Base-by-base conservation (phyloP, 768 basidiomycete species). In the Pleurotus djamor region DNA sequence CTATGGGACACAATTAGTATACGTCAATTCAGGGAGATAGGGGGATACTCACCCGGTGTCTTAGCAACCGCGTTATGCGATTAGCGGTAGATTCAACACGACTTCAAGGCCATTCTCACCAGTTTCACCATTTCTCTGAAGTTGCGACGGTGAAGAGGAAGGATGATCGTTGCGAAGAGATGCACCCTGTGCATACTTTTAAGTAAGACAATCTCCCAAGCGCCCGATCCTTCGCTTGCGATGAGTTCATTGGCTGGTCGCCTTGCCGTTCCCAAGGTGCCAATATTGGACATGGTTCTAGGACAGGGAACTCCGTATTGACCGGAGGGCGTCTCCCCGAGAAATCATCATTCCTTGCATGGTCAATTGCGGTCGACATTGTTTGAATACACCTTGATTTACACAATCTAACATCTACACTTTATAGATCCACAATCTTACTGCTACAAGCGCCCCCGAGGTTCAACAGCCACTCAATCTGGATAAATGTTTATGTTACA, bases 401-500 rank as follows among this genome's bases (percentile, higher is more conserved):
- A 28, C 21, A 28, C 21, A 28, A 28, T 28, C 21, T 28, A 28
- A 28, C 21, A 28, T 28, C 21, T 28, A 28, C 21, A 28, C 21
- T 28, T 28, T 28, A 28, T 28, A 28, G 21, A 28, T 28, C 21
- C 38, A 41, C 38, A 41, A n/a, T 41, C 10, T 10, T 41, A 10
- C 38, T 4, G 38, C 38, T 10, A 41, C 9, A 9, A n/a, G 4
- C n/a, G 38, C n/a, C n/a, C 4, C 38, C 38, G 38, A 4, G 38
- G 1, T 41, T 1, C 38, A 9, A 41, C 9, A 41, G 38, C 38
- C 38, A 41, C n/a, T 2, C 10, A 41, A 41, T n/a, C 38, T n/a
- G 38, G 10, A 9, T 9, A 9, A 1, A 2, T n/a, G 41, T 10
- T 43, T 43, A 43, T n/a, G 9, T 58, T 81, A 77, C 34, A 79